phyloP scores from a whole-genome alignment of 2,329 filamentous ascomycete species.

The Monosporascus sp. region DNA sequence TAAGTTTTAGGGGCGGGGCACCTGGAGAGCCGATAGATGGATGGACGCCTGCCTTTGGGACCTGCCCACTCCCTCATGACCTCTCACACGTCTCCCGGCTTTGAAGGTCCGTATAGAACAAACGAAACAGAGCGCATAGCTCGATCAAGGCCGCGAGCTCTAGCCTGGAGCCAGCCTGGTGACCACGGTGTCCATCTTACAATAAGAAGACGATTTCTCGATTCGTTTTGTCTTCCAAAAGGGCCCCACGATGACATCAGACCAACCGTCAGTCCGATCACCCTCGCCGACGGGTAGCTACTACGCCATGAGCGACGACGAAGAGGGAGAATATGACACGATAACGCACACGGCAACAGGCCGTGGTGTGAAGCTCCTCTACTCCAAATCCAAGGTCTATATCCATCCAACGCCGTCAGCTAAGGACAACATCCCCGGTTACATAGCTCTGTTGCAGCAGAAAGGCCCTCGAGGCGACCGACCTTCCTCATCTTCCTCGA shows the following conservation, averaged over 20 bases:
- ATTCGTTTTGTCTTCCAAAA: not conserved
- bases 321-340: conserved; percentile 92
- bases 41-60: not conserved
- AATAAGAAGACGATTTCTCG: no score
- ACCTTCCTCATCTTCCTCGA: conserved; percentile 40
- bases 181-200: no score
- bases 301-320: conserved; percentile 94
- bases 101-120: not conserved
- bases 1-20: not conserved
- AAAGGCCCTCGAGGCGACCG: conserved; percentile 49
- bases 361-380: conserved; percentile 86
- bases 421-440: conserved; percentile 94
- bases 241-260: conserved; percentile 30
- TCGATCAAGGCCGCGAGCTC: not conserved
- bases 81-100: not conserved
- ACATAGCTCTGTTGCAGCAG: conserved; percentile 88
- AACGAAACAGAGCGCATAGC: not conserved
- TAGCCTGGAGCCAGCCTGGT: not conserved
- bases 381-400: conserved; percentile 98
- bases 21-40: not conserved
- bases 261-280: conserved; percentile 30
- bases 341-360: conserved; percentile 75
- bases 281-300: conserved; percentile 80
- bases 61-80: not conserved
- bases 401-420: conserved; percentile 89